phyloP scores from a whole-genome alignment of 73 alveolate species.

The Symbiodinium natans region DNA sequence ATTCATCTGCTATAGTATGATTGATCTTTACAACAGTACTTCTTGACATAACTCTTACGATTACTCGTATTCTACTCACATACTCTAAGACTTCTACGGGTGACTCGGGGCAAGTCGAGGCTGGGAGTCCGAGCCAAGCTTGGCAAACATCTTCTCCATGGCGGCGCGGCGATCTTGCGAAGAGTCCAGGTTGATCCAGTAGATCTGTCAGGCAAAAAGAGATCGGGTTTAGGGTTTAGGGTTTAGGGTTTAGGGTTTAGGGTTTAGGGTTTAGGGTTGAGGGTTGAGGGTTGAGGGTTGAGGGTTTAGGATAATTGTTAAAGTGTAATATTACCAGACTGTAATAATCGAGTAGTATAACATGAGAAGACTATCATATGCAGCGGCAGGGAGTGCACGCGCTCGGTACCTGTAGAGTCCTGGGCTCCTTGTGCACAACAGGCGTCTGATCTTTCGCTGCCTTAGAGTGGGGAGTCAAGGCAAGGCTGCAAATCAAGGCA shows the following conservation, averaged over 20 bases:
- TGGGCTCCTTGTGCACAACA: background rate
- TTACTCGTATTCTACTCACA: background rate
- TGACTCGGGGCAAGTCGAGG: background rate
- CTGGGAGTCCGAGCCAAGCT: background rate
- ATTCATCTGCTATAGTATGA: too few species aligned
- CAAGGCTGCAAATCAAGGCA: background rate
- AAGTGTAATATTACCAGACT: too few species aligned
- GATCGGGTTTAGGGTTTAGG: too few species aligned
- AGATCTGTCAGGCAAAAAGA: slow-evolving; percentile 21
- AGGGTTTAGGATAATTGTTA: too few species aligned
- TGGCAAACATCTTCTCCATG: slow-evolving; percentile 82
- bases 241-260: too few species aligned
- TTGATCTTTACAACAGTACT: too few species aligned
- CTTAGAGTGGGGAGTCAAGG: background rate
- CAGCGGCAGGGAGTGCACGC: background rate
- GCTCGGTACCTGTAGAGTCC: slow-evolving; percentile 31
- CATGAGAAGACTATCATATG: too few species aligned
- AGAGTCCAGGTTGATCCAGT: slow-evolving; percentile 70
- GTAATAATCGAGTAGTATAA: too few species aligned
- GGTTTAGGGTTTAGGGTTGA: too few species aligned
- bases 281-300: too few species aligned
- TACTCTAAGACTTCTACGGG: too few species aligned
- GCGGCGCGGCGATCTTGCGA: slow-evolving; percentile 69
- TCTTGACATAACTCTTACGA: too few species aligned
- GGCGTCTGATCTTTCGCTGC: slow-evolving; percentile 47